phyloP scores from a whole-genome alignment of 768 basidiomycete genomes.

The Termitomyces sp. region DNA sequence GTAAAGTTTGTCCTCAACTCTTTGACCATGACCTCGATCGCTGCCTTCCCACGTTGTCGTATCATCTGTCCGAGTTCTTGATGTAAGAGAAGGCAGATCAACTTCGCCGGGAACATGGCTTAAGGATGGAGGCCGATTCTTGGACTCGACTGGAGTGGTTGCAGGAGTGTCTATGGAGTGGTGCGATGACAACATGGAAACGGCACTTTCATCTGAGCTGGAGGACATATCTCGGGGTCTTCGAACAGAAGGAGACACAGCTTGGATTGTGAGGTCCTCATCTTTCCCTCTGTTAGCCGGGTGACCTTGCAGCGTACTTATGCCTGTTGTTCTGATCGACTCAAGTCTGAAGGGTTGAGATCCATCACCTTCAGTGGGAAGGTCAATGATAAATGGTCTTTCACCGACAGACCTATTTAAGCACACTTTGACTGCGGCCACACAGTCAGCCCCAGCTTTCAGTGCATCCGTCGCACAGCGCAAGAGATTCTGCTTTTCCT shows the following conservation, averaged over 20 bases:
- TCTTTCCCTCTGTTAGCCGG: slow-evolving; percentile 37
- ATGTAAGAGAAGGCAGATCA: slow-evolving; percentile 50
- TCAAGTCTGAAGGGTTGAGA: slow-evolving; percentile 43
- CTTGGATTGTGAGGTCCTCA: slow-evolving; percentile 63
- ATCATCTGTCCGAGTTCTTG: slow-evolving; percentile 47
- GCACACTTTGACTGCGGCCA: slow-evolving; percentile 81
- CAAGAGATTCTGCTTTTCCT: slow-evolving; percentile 74
- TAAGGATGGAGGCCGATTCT: slow-evolving; percentile 28
- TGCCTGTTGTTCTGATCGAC: slow-evolving; percentile 31
- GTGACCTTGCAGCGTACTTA: slow-evolving; percentile 35
- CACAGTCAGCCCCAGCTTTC: slow-evolving; percentile 86
- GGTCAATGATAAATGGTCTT: slow-evolving; percentile 60
- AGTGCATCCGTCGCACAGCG: slow-evolving; percentile 86
- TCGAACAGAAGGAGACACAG: slow-evolving; percentile 32
- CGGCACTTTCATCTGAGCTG: slow-evolving; percentile 47
- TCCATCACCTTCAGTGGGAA: slow-evolving; percentile 50
- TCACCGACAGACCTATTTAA: slow-evolving; percentile 61
- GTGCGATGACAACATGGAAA: slow-evolving; percentile 44
- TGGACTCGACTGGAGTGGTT: slow-evolving; percentile 46
- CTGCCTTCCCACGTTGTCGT: slow-evolving; percentile 60
- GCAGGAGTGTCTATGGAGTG: slow-evolving; percentile 46
- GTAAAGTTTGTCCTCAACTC: slow-evolving; percentile 52
- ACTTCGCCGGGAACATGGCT: slow-evolving; percentile 32
- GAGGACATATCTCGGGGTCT: slow-evolving; percentile 38
- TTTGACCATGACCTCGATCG: slow-evolving; percentile 27